Evolutionary conservation across 768 basidiomycete species (phyloP).

Genomic region (Vishniacozyma victoriae): DNA sequence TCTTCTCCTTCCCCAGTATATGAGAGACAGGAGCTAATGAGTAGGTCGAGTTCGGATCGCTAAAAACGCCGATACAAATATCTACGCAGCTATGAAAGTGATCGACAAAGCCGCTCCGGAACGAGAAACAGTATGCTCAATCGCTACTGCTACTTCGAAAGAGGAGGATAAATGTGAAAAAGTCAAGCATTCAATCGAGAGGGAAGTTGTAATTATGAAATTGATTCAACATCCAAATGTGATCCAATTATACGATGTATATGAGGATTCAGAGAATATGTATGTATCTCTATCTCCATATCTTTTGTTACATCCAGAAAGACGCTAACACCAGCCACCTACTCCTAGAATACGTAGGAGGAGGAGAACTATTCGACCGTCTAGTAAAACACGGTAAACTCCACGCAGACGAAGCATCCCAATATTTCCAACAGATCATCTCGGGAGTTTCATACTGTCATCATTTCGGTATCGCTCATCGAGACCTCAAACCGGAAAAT

Average conservation of each 20-base stretch:
- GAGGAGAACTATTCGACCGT: constrained; percentile 95
- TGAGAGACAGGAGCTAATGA: neutral
- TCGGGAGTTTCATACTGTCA: constrained; percentile 95
- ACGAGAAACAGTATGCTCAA: too few species aligned
- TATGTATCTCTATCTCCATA: constrained; percentile 32
- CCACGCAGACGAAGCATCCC: constrained; percentile 70
- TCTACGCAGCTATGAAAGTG: constrained; percentile 94
- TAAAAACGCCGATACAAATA: constrained; percentile 72
- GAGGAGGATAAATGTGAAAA: constrained; percentile 34
- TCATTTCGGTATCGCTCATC: constrained; percentile 93
- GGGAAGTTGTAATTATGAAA: constrained; percentile 98
- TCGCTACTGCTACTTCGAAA: constrained; percentile 54
- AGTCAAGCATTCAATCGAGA: constrained; percentile 66
- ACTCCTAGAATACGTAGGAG: constrained; percentile 89
- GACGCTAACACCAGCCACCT: constrained; percentile 60
- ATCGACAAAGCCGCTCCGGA: constrained; percentile 75
- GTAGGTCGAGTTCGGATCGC: constrained; percentile 80
- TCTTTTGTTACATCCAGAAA: neutral
- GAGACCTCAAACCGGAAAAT: constrained; percentile 97
- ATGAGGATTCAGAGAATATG: constrained; percentile 83
- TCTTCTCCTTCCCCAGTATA: neutral
- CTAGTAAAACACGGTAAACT: constrained; percentile 82
- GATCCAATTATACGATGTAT: constrained; percentile 90
- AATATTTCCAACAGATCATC: constrained; percentile 92
- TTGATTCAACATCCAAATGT: constrained; percentile 98